These are phyloP conservation scores for Apiospora hydei DNA, from an alignment of 2,329 filamentous ascomycete species.

Conservation along the genomic window DNA sequence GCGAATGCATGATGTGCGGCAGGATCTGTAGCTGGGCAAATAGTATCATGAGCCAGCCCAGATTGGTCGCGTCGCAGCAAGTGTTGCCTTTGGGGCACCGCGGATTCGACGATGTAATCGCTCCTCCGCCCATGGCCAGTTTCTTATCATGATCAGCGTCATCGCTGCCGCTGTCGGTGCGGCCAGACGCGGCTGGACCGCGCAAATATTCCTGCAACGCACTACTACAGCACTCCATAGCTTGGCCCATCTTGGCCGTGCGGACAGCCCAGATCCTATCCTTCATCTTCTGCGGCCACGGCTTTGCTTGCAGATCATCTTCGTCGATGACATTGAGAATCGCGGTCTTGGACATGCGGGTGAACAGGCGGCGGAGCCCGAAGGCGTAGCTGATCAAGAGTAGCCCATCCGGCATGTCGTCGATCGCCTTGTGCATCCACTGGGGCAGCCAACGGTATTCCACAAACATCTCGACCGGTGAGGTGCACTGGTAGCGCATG, in stretches of 20 bases:
- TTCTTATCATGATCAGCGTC: slow-evolving; percentile 26
- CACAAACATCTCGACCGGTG: slow-evolving; percentile 57
- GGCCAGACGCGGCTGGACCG: slow-evolving; percentile 22
- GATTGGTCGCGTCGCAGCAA: slow-evolving; percentile 58
- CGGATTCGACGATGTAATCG: slow-evolving; percentile 48
- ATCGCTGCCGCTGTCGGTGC: neutral
- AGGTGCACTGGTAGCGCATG: slow-evolving; percentile 58
- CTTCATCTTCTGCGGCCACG: slow-evolving; percentile 56
- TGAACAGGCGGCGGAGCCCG: slow-evolving; percentile 56
- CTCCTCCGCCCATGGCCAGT: slow-evolving; percentile 31
- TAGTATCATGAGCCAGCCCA: slow-evolving; percentile 62
- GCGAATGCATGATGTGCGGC: slow-evolving; percentile 47
- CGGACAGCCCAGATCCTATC: slow-evolving; percentile 58
- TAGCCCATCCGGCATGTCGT: slow-evolving; percentile 58
- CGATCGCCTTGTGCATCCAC: slow-evolving; percentile 56
- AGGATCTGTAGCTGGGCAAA: slow-evolving; percentile 56
- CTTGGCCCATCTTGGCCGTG: slow-evolving; percentile 58
- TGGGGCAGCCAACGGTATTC: slow-evolving; percentile 60
- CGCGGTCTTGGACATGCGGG: slow-evolving; percentile 56
- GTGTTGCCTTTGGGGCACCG: slow-evolving; percentile 59
- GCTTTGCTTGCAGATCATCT: slow-evolving; percentile 49
- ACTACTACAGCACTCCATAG: slow-evolving; percentile 53
- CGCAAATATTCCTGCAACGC: slow-evolving; percentile 56
- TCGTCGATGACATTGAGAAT: slow-evolving; percentile 55
- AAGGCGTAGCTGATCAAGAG: slow-evolving; percentile 62